Base-by-base conservation (phyloP, 1,284 basidiomycete species). In the Coniferiporia sulphurascens region DNA sequence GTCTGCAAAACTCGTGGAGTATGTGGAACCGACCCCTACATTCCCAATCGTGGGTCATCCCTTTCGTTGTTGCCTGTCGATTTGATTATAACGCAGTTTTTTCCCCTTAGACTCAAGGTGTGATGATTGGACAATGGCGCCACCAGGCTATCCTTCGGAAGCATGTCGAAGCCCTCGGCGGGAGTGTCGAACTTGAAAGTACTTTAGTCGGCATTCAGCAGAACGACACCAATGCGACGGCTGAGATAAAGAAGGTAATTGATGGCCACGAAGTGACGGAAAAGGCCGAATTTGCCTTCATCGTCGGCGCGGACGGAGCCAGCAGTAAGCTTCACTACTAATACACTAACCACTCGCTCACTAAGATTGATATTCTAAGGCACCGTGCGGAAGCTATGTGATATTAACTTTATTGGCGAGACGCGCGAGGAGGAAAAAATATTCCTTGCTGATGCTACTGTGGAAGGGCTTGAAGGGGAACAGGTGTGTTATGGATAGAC, bases 321-420 rank as follows among this genome's bases (percentile, higher is more conserved):
- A 66, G 65, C 66, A 71, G 74, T 74, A 48, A 12, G 56, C 36
- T 22, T 6, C 35, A 38, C 15, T 15, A 8, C 34, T 53, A 38
- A 19, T 22, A 12, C 19, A 5, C 44, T 51, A 6, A 41, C 48
- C 1, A 2, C 50, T 36, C 9, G 5, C 12, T 17, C 22, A 43
- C 44, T n/a, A 19, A 12, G 48, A 58, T 22, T 48, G 1, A 10
- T 12, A 2, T 17, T 63, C 12, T 27, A 34, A 72, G 72, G 72
- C 35, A 56, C 66, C 17, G 62, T 65, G 36, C 60, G 72, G 27
- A 79, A 80, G 59, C 68, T 70, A 21, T 71, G 80, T 9, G 75
- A 74, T 0, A 61, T 81, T 35, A 62, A 70, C 0, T 81, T 82
- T 60, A 55, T 76, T 1, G 81, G 81, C 0, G 76, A 82, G 59